Base-by-base conservation (phyloP, 2,329 filamentous ascomycete species). In the Sporothrix pallida region DNA sequence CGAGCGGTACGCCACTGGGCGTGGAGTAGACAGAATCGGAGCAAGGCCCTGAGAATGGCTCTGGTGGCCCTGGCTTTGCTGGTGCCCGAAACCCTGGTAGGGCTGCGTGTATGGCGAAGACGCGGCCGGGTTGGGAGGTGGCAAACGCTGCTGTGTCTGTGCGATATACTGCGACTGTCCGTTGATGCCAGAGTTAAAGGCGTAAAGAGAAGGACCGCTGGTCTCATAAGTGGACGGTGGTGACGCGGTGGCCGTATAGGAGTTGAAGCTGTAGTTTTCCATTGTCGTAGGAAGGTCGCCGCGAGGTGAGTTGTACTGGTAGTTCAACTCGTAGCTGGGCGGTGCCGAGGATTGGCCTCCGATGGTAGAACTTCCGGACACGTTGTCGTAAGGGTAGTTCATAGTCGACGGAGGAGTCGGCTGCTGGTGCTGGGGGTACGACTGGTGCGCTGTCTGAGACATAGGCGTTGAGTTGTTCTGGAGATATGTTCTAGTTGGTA, bases 71-170 rank as follows among this genome's bases (percentile, higher is more conserved):
- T 37, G 31, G 31, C 31, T 37, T 37, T 62, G 63, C 42, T 68
- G 63, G 13, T 68, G 63, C 5, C 50, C 46, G 46, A 52, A 46
- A 8, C 46, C 46, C 3, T 68, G 44, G 6, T 68, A 46, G 15
- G 65, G 15, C 52, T 56, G 52, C n/a, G 52, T 54, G 17, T 54
- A 23, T 7, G 65, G 46, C 65, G 65, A 69, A 26, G n/a, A 10
- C 26, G 13, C 20, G 7, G 15, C 6, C 31, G 60, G 26, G 17
- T 42, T n/a, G 10, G 67, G 67, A 17, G 67, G 67, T 17, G 67
- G 67, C 23, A 69, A 48, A 20, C 67, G 65, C 46, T 68, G 65
- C 13, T 48, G 62, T 12, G 65, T 7, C 31, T 62, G 46, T n/a
- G 20, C 2, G 44, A 52, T n/a, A 17, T 54, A 54, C 46, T 20